Conservation (phyloP, 768 basidiomycete genomes). For the Collybia nuda region DNA sequence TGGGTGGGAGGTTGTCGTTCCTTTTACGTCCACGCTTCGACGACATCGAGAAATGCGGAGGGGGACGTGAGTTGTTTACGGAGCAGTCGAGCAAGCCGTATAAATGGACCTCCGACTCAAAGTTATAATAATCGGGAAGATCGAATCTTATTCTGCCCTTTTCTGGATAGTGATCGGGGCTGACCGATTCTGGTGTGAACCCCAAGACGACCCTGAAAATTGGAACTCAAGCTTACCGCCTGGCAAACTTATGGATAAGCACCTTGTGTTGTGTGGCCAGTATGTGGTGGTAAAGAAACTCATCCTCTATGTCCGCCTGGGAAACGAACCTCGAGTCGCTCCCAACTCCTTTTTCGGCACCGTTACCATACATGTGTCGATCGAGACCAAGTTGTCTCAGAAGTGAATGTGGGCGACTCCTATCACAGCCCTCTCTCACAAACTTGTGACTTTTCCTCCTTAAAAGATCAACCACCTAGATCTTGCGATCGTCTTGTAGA, state of each 20-base stretch:
- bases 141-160: constrained; percentile 21
- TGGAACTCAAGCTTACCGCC: constrained; percentile 1
- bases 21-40: constrained; percentile 87
- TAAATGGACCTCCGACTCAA: constrained; percentile 36
- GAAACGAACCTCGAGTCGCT: no score
- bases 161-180: constrained; percentile 16
- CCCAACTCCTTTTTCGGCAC: no score
- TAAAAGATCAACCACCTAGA: no score
- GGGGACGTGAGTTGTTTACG: constrained; percentile 18
- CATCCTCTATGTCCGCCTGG: no score
- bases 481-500: no score
- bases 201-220: constrained; percentile 7
- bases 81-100: constrained; percentile 32
- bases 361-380: no score
- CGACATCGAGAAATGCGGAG: constrained; percentile 53
- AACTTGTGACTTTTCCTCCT: no score
- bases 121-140: constrained; percentile 30
- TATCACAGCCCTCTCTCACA: no score
- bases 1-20: constrained; percentile 77
- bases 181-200: background rate
- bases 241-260: background rate
- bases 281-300: no score
- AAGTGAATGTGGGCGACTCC: no score
- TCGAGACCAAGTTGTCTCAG: no score
- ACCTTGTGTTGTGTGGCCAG: no score